Evolutionary conservation across 2,329 filamentous ascomycete genomes (phyloP).

Genomic region (Didymella pinodella): DNA sequence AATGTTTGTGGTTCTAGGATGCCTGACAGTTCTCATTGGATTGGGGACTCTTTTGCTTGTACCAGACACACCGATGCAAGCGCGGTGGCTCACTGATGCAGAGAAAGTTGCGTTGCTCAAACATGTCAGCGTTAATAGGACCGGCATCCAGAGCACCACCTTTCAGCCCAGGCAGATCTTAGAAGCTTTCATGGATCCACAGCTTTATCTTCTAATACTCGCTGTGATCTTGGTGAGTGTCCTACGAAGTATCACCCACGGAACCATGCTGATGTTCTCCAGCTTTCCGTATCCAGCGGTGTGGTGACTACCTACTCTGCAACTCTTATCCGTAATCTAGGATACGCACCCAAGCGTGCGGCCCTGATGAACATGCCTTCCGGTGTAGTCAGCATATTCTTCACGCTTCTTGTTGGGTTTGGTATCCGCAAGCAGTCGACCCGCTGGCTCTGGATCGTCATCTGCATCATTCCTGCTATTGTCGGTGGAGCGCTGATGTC

Average conservation of each 20-base stretch:
- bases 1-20: constrained; percentile 33
- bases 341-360: constrained; percentile 26
- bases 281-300: constrained; percentile 26
- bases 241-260: background rate
- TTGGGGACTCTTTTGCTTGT: constrained; percentile 45
- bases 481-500: constrained; percentile 27
- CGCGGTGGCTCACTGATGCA: constrained; percentile 40
- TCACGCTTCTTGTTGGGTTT: constrained; percentile 23
- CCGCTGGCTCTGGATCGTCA: constrained; percentile 19
- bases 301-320: constrained; percentile 33
- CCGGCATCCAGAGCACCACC: constrained; percentile 71
- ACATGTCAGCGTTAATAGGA: constrained; percentile 74
- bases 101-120: constrained; percentile 64
- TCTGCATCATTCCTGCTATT: constrained; percentile 17
- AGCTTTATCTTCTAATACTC: constrained; percentile 57
- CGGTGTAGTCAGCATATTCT: constrained; percentile 28
- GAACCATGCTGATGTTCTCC: background rate
- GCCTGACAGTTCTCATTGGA: constrained; percentile 25
- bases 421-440: constrained; percentile 25
- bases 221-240: constrained; percentile 21
- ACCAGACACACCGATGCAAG: constrained; percentile 55
- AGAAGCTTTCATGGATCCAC: constrained; percentile 62
- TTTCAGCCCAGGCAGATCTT: constrained; percentile 70
- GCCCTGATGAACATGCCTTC: constrained; percentile 35
- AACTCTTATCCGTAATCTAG: constrained; percentile 31